phyloP scores from a whole-genome alignment of 1,284 basidiomycete species.

The Gomphus bonarii region DNA sequence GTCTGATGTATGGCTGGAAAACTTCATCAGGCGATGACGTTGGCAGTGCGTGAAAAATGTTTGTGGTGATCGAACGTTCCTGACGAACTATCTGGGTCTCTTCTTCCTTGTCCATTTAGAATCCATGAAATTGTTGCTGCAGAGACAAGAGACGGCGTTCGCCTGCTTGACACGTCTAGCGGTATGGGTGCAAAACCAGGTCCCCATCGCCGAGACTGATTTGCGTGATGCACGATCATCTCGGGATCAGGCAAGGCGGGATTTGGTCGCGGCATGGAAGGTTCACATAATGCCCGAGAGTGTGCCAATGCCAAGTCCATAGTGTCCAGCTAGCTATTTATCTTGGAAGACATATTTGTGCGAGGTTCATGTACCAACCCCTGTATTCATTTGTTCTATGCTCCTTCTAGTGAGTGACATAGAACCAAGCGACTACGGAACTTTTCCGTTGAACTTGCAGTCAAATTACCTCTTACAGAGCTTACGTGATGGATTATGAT shows the following conservation, averaged over 20 bases:
- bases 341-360: too few species aligned
- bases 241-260: neutral
- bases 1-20: slow-evolving; percentile 9
- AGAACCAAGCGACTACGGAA: too few species aligned
- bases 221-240: neutral
- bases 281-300: neutral
- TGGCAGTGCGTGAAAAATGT: neutral
- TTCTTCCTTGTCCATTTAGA: neutral
- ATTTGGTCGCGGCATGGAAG: neutral
- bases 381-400: too few species aligned
- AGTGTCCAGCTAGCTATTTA: neutral
- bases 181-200: slow-evolving; percentile 11
- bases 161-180: slow-evolving; percentile 9
- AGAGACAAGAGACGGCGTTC: slow-evolving; percentile 9
- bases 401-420: too few species aligned
- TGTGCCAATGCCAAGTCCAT: neutral
- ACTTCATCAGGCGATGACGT: neutral
- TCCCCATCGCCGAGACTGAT: slow-evolving; percentile 5
- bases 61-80: neutral
- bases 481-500: too few species aligned
- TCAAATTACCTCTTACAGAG: too few species aligned
- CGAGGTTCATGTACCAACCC: too few species aligned
- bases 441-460: too few species aligned
- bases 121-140: slow-evolving; percentile 9
- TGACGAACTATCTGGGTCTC: neutral